phyloP scores from a whole-genome alignment of 75 land plant species.

The Azolla pinnata region DNA sequence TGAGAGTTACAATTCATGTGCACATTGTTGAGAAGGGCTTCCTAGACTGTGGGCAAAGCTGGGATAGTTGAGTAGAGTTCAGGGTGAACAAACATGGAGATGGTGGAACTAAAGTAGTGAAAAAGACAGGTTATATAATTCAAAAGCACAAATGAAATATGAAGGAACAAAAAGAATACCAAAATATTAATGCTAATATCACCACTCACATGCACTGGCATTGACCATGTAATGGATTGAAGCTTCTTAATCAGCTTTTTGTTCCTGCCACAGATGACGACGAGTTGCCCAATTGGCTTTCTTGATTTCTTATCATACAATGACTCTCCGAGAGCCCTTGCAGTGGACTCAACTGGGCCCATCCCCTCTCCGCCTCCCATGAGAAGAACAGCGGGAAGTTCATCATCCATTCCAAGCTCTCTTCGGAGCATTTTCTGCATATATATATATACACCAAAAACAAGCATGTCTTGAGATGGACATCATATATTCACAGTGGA shows the following conservation, averaged over 20 bases:
- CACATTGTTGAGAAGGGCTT: no score
- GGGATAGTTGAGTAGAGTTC: no score
- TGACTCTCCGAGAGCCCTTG: constrained; percentile 69
- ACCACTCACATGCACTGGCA: constrained; percentile 79
- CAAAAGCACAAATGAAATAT: no score
- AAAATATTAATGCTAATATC: not conserved
- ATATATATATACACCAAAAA: no score
- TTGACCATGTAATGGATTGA: constrained; percentile 52
- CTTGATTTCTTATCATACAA: constrained; percentile 57
- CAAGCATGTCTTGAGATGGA: no score
- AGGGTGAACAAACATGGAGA: no score
- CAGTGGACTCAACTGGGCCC: constrained; percentile 98
- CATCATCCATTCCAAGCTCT: constrained; percentile 82
- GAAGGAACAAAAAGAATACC: not conserved
- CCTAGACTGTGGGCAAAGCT: no score
- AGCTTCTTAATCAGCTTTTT: constrained; percentile 67
- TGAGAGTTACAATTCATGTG: no score
- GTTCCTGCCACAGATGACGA: constrained; percentile 88
- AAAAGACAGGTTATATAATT: no score
- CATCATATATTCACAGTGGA: no score
- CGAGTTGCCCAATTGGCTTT: constrained; percentile 68
- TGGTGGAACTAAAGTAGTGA: no score
- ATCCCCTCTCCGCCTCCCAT: constrained; percentile 99
- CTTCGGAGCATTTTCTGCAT: constrained; percentile 60
- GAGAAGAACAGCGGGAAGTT: constrained; percentile 83